A percentile compares a stretch with the other conserved stretches of the same genome.
phyloP scores from a whole-genome alignment of 2,329 filamentous ascomycete genomes.

The Magnaporthiopsis poae region DNA sequence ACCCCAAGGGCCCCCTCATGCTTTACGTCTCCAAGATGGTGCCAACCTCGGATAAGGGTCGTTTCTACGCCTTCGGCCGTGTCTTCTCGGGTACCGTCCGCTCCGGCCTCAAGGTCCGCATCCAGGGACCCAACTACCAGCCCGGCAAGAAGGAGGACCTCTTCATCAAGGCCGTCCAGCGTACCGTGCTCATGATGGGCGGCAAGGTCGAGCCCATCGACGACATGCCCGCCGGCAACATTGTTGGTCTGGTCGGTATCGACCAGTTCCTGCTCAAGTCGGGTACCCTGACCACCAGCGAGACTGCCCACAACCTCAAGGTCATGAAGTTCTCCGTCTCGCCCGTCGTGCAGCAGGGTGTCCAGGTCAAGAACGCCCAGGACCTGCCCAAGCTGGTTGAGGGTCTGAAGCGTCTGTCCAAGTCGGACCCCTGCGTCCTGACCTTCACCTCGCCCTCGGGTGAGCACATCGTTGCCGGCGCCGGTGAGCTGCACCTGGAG shows the following conservation, averaged over 20 bases:
- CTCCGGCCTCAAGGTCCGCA: constrained; percentile 98
- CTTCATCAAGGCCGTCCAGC: constrained; percentile 98
- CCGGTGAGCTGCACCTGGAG: constrained; percentile 97
- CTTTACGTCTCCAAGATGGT: constrained; percentile 99
- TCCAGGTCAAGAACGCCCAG: constrained; percentile 99
- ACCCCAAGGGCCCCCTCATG: constrained; percentile 97
- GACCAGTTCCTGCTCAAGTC: constrained; percentile 99
- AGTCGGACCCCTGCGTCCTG: constrained; percentile 97
- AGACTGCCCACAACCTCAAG: constrained; percentile 99
- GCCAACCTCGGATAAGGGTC: constrained; percentile 97
- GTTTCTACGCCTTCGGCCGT: constrained; percentile 99
- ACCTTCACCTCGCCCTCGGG: constrained; percentile 81
- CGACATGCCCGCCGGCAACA: constrained; percentile 98
- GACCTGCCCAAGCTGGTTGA: constrained; percentile 99
- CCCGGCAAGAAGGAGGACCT: constrained; percentile 98
- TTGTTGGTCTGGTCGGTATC: constrained; percentile 97
- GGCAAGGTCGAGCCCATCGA: constrained; percentile 96
- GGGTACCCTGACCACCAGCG: constrained; percentile 93
- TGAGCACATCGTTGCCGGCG: constrained; percentile 98
- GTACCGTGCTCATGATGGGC: constrained; percentile 99
- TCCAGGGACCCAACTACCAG: constrained; percentile 97
- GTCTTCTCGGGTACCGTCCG: constrained; percentile 97
- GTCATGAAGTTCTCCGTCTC: constrained; percentile 99
- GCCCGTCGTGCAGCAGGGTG: constrained; percentile 94
- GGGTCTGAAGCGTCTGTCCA: constrained; percentile 99